phyloP scores from a whole-genome alignment of 495 filamentous ascomycete species.

The Physcia stellaris region DNA sequence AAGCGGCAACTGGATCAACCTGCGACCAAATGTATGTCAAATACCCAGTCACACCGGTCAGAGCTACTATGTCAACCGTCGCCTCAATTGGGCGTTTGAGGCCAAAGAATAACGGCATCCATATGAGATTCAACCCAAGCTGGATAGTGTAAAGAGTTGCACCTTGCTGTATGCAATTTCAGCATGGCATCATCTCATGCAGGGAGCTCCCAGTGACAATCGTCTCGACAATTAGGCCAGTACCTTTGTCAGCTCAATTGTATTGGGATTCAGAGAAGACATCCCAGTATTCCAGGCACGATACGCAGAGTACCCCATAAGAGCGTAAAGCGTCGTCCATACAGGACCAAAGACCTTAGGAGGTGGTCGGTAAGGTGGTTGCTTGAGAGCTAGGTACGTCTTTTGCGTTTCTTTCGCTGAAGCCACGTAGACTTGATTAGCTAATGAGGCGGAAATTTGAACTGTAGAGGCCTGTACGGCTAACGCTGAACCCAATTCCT shows the following conservation, averaged over 20 bases:
- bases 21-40: conserved; percentile 60
- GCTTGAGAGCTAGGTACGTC: conserved; percentile 52
- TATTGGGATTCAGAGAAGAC: conserved; percentile 28
- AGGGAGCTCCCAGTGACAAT: too few species aligned
- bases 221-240: too few species aligned
- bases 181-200: too few species aligned
- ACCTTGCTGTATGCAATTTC: conserved; percentile 36
- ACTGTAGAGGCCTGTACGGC: too few species aligned
- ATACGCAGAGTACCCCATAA: conserved; percentile 83
- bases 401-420: conserved; percentile 41
- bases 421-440: background rate
- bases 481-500: conserved; percentile 45
- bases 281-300: conserved; percentile 50
- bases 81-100: conserved; percentile 56
- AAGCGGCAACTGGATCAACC: conserved; percentile 58
- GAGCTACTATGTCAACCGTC: conserved; percentile 56
- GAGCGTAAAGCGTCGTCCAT: conserved; percentile 75
- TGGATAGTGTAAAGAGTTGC: conserved; percentile 72
- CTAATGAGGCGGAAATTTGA: too few species aligned
- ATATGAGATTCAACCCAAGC: conserved; percentile 68
- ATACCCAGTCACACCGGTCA: conserved; percentile 55
- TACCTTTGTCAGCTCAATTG: conserved; percentile 27
- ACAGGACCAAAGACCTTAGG: conserved; percentile 67
- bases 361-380: conserved; percentile 72
- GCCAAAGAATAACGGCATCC: conserved; percentile 91